A percentile compares a stretch with the other conserved stretches of the same genome.
Conservation (phyloP, 768 basidiomycete species). For the Phanerochaete sordida region DNA sequence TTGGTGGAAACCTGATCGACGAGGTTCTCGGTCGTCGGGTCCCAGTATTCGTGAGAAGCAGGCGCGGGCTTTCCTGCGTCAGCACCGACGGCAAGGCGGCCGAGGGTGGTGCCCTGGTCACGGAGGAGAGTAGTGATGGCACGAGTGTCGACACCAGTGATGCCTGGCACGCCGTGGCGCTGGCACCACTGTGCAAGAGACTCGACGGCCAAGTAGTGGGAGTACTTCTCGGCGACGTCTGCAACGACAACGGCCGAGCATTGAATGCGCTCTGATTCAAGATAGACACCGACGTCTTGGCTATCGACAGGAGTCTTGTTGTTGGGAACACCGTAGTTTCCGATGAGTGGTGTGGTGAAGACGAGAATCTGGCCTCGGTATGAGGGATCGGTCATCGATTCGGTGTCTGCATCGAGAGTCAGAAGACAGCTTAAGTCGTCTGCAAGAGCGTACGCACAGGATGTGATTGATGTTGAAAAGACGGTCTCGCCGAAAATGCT, state of each 20-base stretch:
- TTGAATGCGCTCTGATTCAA: conserved; percentile 88
- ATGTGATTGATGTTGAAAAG: conserved; percentile 98
- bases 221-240: conserved; percentile 92
- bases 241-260: conserved; percentile 92
- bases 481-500: conserved; percentile 96
- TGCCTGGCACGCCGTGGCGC: conserved; percentile 84
- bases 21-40: conserved; percentile 88
- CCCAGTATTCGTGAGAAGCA: conserved; percentile 76
- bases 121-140: conserved; percentile 92
- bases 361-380: conserved; percentile 98
- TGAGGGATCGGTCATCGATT: conserved; percentile 99
- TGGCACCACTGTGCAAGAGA: conserved; percentile 92
- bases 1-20: conserved; percentile 92
- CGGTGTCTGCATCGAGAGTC: conserved; percentile 69
- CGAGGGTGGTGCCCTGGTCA: conserved; percentile 96
- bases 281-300: conserved; percentile 78
- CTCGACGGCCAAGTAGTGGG: conserved; percentile 92
- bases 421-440: neutral
- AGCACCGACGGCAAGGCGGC: conserved; percentile 79
- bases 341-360: conserved; percentile 97
- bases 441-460: conserved; percentile 55
- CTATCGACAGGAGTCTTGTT: conserved; percentile 73
- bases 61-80: conserved; percentile 65
- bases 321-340: conserved; percentile 93
- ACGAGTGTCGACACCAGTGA: conserved; percentile 96